These are phyloP conservation scores for Ascoidea tarda DNA, from an alignment of 805 yeast species.

Conservation along the genomic window DNA sequence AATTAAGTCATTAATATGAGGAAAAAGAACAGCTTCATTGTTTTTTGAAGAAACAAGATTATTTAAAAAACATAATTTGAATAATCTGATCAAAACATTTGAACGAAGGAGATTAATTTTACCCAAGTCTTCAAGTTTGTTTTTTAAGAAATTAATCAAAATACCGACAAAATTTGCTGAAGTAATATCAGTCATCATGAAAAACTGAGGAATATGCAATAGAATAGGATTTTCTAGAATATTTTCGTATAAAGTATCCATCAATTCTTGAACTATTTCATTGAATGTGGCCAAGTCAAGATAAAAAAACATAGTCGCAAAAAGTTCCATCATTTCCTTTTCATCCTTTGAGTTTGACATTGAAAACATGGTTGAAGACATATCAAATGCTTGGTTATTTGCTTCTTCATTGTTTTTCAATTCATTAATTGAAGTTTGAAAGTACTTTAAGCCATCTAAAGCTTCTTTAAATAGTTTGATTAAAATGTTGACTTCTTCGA, in stretches of 20 bases:
- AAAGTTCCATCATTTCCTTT: conserved; percentile 88
- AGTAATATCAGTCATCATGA: conserved; percentile 87
- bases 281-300: conserved; percentile 93
- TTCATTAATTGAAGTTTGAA: conserved; percentile 33
- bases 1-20: conserved; percentile 76
- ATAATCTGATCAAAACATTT: conserved; percentile 69
- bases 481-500: conserved; percentile 71
- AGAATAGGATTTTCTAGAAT: conserved; percentile 77
- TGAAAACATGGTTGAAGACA: conserved; percentile 72
- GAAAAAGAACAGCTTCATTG: conserved; percentile 78
- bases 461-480: conserved; percentile 75
- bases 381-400: conserved; percentile 31
- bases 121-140: conserved; percentile 67
- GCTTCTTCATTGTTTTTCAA: conserved; percentile 13
- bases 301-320: conserved; percentile 87
- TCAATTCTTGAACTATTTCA: conserved; percentile 53
- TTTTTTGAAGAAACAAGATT: conserved; percentile 55
- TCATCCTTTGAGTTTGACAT: conserved; percentile 85
- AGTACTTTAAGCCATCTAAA: conserved; percentile 64
- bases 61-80: conserved; percentile 87
- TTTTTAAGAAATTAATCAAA: conserved; percentile 59
- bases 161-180: conserved; percentile 86
- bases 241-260: conserved; percentile 62
- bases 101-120: conserved; percentile 65
- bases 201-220: conserved; percentile 85